phyloP scores from a whole-genome alignment of 768 basidiomycete species.

The Boletellus sp. region DNA sequence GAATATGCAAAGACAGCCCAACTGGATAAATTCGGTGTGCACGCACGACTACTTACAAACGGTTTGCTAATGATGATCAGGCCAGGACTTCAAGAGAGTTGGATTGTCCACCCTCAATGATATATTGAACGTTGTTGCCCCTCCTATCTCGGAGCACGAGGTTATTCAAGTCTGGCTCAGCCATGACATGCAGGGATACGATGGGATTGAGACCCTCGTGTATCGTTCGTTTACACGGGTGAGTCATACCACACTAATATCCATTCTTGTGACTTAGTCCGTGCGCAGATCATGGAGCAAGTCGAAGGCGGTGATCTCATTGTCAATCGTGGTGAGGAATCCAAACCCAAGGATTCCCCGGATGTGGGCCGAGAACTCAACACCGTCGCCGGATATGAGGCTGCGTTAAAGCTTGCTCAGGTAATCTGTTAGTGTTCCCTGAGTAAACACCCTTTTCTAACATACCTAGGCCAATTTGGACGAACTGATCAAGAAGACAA shows the following conservation, averaged over 20 bases:
- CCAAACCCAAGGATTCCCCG: constrained; percentile 55
- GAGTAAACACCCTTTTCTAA: not conserved
- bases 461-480: constrained; percentile 68
- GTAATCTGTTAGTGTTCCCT: constrained; percentile 36
- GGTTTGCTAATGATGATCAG: constrained; percentile 37
- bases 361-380: constrained; percentile 66
- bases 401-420: constrained; percentile 82
- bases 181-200: constrained; percentile 96
- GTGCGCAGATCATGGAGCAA: constrained; percentile 81
- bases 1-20: constrained; percentile 88
- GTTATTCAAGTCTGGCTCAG: constrained; percentile 94
- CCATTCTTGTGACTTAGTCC: constrained; percentile 2
- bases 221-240: constrained; percentile 84
- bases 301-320: constrained; percentile 89
- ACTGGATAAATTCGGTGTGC: constrained; percentile 83
- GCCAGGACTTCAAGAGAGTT: constrained; percentile 84
- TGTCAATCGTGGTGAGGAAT: constrained; percentile 79
- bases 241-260: constrained; percentile 20
- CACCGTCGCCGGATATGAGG: constrained; percentile 78
- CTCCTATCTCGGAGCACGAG: constrained; percentile 97
- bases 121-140: constrained; percentile 93
- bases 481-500: constrained; percentile 61
- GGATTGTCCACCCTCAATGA: constrained; percentile 88
- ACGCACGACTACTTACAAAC: constrained; percentile 17
- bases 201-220: constrained; percentile 91